Conservation (phyloP, 495 filamentous ascomycete species). For the Parathielavia appendiculata region DNA sequence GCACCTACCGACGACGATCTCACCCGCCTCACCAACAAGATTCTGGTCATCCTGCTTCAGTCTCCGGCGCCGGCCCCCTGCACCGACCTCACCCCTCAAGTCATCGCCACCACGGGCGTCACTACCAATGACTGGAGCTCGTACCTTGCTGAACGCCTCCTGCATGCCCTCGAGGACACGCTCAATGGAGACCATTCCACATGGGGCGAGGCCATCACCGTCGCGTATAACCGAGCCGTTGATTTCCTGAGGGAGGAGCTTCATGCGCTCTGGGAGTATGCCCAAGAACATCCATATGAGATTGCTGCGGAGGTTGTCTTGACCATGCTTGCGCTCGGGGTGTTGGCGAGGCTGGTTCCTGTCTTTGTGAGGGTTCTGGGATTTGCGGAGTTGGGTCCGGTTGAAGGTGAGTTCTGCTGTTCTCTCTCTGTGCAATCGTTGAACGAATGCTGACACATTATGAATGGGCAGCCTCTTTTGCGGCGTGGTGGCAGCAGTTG, state of each 20-base stretch:
- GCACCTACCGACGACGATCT: background rate
- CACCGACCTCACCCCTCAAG: background rate
- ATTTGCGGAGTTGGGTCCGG: constrained; percentile 45
- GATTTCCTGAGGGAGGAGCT: constrained; percentile 9
- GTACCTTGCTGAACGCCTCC: constrained; percentile 17
- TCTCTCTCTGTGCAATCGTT: background rate
- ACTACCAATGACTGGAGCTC: constrained; percentile 11
- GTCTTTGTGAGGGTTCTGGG: constrained; percentile 45
- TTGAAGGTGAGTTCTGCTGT: constrained; percentile 19
- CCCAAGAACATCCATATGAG: constrained; percentile 19
- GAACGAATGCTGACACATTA: background rate
- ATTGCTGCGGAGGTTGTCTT: constrained; percentile 18
- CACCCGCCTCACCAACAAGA: background rate
- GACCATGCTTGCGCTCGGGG: constrained; percentile 46
- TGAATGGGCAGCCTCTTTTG: constrained; percentile 7
- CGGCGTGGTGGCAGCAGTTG: constrained; percentile 21
- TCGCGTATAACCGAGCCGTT: constrained; percentile 14
- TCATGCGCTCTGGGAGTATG: constrained; percentile 14
- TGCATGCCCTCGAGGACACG: constrained; percentile 11
- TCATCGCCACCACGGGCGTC: background rate
- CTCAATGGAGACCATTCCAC: constrained; percentile 4
- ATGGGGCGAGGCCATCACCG: constrained; percentile 19
- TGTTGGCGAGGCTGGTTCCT: constrained; percentile 43
- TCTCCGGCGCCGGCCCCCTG: background rate
- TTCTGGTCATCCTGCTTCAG: background rate